Base-by-base conservation (phyloP, 2,329 filamentous ascomycete genomes). In the Colletotrichum aenigma region DNA sequence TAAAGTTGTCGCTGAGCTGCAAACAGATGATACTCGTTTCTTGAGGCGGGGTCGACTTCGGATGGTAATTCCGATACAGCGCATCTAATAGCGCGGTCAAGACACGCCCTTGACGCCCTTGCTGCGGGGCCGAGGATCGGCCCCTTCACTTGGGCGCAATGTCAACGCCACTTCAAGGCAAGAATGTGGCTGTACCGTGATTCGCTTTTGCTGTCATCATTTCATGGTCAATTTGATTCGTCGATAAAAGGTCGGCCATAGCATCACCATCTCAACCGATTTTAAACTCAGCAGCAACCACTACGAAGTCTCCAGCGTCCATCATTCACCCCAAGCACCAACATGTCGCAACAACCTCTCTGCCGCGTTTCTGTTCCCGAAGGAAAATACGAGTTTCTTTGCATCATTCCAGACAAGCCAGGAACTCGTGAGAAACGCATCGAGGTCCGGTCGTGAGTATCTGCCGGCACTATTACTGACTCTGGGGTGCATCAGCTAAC, bases 221-320 rank as follows among this genome's bases (percentile, higher is more conserved):
- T 13, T 52, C 10, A 21, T 21, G 43, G 43, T 13, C 43, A 52
- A 21, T 9, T 9, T 4, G 4, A 32, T n/a, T 32, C 16, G 56
- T 18, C 1, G 7, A 60, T n/a, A 32, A 60, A 32, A 60, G 21
- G 28, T 15, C 5, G 56, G 56, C 10, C 16, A n/a, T 4, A n/a
- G 18, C 12, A 30, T 30, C 28, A 12, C 7, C 13, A 32, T 18
- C 12, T 60, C 18, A 6, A 12, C 9, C 10, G 15, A 10, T 58
- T 18, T 16, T 28, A n/a, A 32, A 18, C 16, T 13, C 15, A 60
- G 16, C 18, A 26, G 15, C 18, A 60, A 15, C 13, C 9, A 5
- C 2, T 5, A 2, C 7, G 9, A 2, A n/a, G 1, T 32, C 16
- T 9, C 26, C 2, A 60, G 12, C 16, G 1, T 13, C 16, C 6